Base-by-base conservation (phyloP, 768 basidiomycete genomes). In the Mycena metata region DNA sequence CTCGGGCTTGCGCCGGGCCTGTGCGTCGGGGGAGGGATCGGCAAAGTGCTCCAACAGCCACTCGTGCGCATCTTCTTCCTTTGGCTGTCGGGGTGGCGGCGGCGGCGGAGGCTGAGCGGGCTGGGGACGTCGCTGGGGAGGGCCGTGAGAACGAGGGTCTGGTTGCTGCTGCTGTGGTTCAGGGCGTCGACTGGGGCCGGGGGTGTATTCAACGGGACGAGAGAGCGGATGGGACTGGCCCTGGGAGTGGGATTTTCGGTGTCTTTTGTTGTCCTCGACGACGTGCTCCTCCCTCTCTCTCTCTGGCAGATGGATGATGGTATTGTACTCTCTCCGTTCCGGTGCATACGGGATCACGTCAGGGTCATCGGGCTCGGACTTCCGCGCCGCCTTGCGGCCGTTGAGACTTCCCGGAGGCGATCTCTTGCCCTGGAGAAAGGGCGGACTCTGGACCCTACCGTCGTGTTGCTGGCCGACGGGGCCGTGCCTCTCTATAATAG, bases 41-140 rank as follows among this genome's bases (percentile, higher is more conserved):
- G 83, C 81, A 70, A 81, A 87, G 41, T 88, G 88, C 73, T 89
- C 85, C 67, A 89, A 73, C 60, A 89, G 78, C 88, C 88, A 89
- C 73, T 89, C 87, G 73, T 90, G 86, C 2, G 88, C 80, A 72
- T 90, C 89, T 67, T 86, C 83, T 35, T 85, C 80, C 54, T 82
- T 76, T n/a, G 67, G 59, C 33, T 74, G 74, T 41, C 69, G 60
- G 47, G 52, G 36, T 21, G 58, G 49, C 7, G n/a, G 49, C 21
- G 47, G 45, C 2, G 51, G 60, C 46, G 41, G 63, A 4, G 26
- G 42, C 17, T 52, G 55, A n/a, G 59, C 39, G 39, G 39, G 58
- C 63, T 63, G 70, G 21, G 56, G 65, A 16, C 65, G 60, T 19
- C 55, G 54, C 5, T 69, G 66, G 19, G 58, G 60, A 35, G 63